A percentile compares a stretch with the other conserved stretches of the same genome.
These are phyloP conservation scores for Phytopythium vexans DNA, from an alignment of 352 stramenopile species.

Conservation along the genomic window DNA sequence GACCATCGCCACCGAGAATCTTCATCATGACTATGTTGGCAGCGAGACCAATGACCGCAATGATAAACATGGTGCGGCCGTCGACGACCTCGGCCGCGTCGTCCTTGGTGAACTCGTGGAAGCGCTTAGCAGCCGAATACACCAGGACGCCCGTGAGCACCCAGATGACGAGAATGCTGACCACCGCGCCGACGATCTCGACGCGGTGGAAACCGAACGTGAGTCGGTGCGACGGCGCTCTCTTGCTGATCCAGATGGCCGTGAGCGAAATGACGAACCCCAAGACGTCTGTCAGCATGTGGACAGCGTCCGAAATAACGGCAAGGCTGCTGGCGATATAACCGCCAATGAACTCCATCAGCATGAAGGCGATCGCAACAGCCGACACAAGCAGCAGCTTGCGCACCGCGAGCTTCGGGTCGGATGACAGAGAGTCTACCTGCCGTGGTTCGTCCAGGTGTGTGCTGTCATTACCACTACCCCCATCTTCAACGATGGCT, in stretches of 20 bases:
- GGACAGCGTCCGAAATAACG: conserved; percentile 90
- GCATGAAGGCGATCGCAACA: conserved; percentile 92
- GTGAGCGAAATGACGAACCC: conserved; percentile 77
- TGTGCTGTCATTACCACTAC: too few relatives aligned
- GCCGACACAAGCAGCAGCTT: conserved; percentile 64
- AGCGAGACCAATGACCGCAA: conserved; percentile 93
- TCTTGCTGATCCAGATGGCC: conserved; percentile 61
- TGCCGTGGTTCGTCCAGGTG: too few relatives aligned
- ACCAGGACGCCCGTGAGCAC: conserved; percentile 93
- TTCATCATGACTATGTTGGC: conserved; percentile 96
- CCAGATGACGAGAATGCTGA: conserved; percentile 91
- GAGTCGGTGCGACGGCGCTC: conserved; percentile 67
- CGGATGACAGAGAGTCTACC: conserved; percentile 31
- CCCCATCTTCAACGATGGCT: too few relatives aligned
- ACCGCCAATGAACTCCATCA: conserved; percentile 93
- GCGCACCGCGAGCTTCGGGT: conserved; percentile 48
- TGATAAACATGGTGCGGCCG: conserved; percentile 96
- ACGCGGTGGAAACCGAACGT: conserved; percentile 95
- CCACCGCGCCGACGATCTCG: conserved; percentile 94
- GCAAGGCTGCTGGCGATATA: conserved; percentile 91
- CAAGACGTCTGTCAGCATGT: conserved; percentile 72
- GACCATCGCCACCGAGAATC: conserved; percentile 69
- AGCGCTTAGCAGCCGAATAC: conserved; percentile 90
- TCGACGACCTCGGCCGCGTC: conserved; percentile 87
- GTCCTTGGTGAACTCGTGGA: conserved; percentile 70